Percentiles rank a stretch among this genome's conserved stretches.
These are phyloP conservation scores for Escallonia herrerae DNA, from an alignment of 129 eudicot genomes.

Conservation along the genomic window DNA sequence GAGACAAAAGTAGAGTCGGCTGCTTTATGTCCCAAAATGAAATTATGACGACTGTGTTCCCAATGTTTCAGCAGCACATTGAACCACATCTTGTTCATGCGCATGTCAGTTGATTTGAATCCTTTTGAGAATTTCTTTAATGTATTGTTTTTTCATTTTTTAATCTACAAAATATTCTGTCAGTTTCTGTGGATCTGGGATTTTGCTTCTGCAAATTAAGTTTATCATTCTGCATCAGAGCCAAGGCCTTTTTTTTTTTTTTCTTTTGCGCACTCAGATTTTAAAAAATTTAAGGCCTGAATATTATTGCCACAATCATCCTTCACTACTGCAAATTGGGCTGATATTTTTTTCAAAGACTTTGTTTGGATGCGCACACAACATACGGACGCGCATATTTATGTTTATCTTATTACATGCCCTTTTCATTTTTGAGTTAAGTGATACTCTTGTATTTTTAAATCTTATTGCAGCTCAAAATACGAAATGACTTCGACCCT, in stretches of 20 bases:
- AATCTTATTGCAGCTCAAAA: slow-evolving; percentile 70
- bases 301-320: neutral
- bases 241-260: too few relatives aligned
- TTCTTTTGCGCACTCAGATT: neutral
- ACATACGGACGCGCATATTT: neutral
- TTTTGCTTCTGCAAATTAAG: neutral
- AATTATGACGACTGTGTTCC: slow-evolving; percentile 92
- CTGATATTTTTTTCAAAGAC: neutral
- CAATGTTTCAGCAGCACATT: slow-evolving; percentile 96
- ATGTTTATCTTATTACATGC: neutral
- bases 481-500: slow-evolving; percentile 94
- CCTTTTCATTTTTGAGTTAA: neutral
- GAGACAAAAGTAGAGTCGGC: slow-evolving; percentile 90
- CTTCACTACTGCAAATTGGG: neutral
- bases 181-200: neutral
- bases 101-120: slow-evolving; percentile 57
- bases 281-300: neutral
- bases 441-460: neutral
- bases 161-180: neutral
- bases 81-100: slow-evolving; percentile 99
- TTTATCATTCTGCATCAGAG: too few relatives aligned
- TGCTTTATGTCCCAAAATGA: slow-evolving; percentile 86
- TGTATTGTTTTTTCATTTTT: neutral
- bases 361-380: neutral
- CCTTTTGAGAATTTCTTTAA: neutral